These are phyloP conservation scores for Moesziomyces sp. DNA, from an alignment of 1,284 basidiomycete species.

Conservation along the genomic window DNA sequence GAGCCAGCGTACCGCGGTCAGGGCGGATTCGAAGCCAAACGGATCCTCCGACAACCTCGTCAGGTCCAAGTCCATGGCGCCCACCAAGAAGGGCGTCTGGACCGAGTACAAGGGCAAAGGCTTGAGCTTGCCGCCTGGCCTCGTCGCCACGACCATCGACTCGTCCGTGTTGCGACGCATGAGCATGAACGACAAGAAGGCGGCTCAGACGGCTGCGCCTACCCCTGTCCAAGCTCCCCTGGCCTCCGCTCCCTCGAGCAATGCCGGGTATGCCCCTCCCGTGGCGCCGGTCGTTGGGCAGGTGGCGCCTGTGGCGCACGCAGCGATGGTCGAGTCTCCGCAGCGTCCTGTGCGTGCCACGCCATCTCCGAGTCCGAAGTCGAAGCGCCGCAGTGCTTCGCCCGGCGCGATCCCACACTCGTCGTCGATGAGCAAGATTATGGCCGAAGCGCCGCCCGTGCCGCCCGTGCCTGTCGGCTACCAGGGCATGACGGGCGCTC, in stretches of 20 bases:
- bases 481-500: slow-evolving; percentile 6
- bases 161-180: slow-evolving; percentile 36
- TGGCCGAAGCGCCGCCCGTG: slow-evolving; percentile 52
- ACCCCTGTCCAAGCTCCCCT: not conserved
- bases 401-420: slow-evolving; percentile 21
- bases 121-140: slow-evolving; percentile 53
- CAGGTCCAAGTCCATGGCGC: slow-evolving; percentile 36
- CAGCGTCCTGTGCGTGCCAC: slow-evolving; percentile 12
- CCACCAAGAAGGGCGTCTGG: slow-evolving; percentile 37
- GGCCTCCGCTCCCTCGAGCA: no score
- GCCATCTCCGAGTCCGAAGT: slow-evolving; percentile 18
- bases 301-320: slow-evolving; percentile 12
- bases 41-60: slow-evolving; percentile 13
- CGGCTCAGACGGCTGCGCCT: slow-evolving; percentile 11
- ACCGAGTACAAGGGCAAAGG: slow-evolving; percentile 55
- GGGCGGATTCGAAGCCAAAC: slow-evolving; percentile 9
- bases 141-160: slow-evolving; percentile 55
- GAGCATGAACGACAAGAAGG: slow-evolving; percentile 26
- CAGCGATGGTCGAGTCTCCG: slow-evolving; percentile 24
- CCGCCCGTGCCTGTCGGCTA: slow-evolving; percentile 42
- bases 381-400: slow-evolving; percentile 23
- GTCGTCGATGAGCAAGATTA: slow-evolving; percentile 31
- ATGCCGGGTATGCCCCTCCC: slow-evolving; percentile 3
- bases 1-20: slow-evolving; percentile 39
- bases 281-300: slow-evolving; percentile 14